Conservation (phyloP, 345 rosid species). For the Triadica sebifera region DNA sequence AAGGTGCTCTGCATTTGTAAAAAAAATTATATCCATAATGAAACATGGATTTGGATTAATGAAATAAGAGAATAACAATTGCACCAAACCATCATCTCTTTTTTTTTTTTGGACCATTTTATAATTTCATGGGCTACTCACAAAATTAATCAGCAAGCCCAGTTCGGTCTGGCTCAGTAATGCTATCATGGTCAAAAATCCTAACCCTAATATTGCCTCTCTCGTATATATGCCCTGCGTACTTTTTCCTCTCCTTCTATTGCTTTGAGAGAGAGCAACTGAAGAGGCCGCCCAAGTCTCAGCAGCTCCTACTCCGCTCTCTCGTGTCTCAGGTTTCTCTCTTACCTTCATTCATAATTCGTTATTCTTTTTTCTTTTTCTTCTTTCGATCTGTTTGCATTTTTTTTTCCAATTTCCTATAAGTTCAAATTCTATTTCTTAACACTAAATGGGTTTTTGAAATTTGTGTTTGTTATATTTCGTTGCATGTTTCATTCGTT, state of each 20-base stretch:
- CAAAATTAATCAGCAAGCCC: too few relatives aligned
- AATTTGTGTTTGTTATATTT: not conserved
- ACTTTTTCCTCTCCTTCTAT: not conserved
- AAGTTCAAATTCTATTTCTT: not conserved
- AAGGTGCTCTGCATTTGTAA: too few relatives aligned
- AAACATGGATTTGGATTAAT: too few relatives aligned
- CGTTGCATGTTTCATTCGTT: not conserved
- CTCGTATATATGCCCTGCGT: not conserved
- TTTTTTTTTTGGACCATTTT: too few relatives aligned
- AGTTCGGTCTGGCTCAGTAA: not conserved
- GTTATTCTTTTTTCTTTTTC: not conserved
- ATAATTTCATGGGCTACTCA: too few relatives aligned
- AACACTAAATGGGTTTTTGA: not conserved
- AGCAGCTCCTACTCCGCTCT: not conserved
- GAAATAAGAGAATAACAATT: too few relatives aligned
- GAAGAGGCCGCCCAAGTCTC: not conserved
- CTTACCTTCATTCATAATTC: not conserved
- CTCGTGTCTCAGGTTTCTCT: not conserved
- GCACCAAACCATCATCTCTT: too few relatives aligned
- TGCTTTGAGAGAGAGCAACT: not conserved
- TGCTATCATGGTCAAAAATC: not conserved
- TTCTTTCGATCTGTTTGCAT: not conserved
- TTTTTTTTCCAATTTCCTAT: not conserved
- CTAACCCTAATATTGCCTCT: conserved; percentile 2
- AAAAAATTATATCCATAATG: too few relatives aligned